These are phyloP conservation scores for Monosporozyma siamensis DNA, from an alignment of 805 yeast genomes.

Conservation along the genomic window DNA sequence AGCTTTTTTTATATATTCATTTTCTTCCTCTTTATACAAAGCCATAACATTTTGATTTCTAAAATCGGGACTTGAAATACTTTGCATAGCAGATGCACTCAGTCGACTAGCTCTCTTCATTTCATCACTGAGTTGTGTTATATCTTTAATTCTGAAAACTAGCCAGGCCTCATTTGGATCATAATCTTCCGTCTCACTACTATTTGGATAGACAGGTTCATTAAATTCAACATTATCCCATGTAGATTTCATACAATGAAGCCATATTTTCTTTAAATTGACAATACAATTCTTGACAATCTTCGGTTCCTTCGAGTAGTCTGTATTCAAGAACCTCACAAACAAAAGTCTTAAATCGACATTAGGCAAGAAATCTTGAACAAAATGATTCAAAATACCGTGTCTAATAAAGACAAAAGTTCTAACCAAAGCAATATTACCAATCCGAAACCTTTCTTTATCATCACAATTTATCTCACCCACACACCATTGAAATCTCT, in stretches of 20 bases:
- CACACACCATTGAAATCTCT: conserved; percentile 68
- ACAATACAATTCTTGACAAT: conserved; percentile 33
- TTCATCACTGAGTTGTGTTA: conserved; percentile 11
- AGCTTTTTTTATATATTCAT: conserved; percentile 3
- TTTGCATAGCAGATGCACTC: conserved; percentile 25
- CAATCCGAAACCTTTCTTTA: conserved; percentile 29
- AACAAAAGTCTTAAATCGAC: conserved; percentile 39
- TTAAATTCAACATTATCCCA: conserved; percentile 23
- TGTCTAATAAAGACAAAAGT: conserved; percentile 82
- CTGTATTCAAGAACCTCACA: conserved; percentile 34
- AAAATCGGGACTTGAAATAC: conserved; percentile 24
- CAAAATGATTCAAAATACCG: conserved; percentile 82
- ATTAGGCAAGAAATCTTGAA: conserved; percentile 66
- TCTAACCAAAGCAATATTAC: conserved; percentile 62
- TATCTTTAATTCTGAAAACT: conserved; percentile 16
- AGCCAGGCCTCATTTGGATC: conserved; percentile 16
- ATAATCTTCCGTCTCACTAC: too few relatives aligned
- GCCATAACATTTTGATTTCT: conserved; percentile 28
- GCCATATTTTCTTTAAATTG: conserved; percentile 45
- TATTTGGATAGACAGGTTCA: conserved; percentile 10
- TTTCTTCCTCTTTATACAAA: conserved; percentile 14
- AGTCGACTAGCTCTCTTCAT: conserved; percentile 20
- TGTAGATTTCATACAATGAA: conserved; percentile 18
- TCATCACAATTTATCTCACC: conserved; percentile 22
- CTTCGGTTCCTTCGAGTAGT: conserved; percentile 10